Evolutionary conservation across 1,284 basidiomycete species (phyloP).

Genomic region (Caloboletus firmus): DNA sequence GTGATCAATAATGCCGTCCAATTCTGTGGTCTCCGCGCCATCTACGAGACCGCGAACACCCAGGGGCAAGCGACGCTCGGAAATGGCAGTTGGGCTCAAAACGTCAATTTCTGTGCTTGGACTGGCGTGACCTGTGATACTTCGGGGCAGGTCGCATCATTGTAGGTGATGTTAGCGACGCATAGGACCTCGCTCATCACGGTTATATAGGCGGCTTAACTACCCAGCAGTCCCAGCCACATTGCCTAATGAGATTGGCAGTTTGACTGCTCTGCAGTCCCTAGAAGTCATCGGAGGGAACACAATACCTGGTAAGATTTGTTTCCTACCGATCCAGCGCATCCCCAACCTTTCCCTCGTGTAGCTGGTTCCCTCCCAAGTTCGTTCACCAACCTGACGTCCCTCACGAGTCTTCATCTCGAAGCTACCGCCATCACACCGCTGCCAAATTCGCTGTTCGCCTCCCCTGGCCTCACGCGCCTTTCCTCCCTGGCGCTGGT

Average conservation of each 20-base stretch:
- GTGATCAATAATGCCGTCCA: slow-evolving; percentile 42
- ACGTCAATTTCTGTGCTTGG: slow-evolving; percentile 51
- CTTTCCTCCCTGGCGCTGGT: slow-evolving; percentile 45
- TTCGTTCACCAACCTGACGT: slow-evolving; percentile 40
- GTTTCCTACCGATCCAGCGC: neutral
- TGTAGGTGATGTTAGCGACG: slow-evolving; percentile 38
- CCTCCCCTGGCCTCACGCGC: slow-evolving; percentile 34
- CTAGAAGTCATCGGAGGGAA: slow-evolving; percentile 46
- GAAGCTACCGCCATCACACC: slow-evolving; percentile 47
- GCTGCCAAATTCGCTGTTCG: slow-evolving; percentile 40
- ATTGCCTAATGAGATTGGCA: slow-evolving; percentile 45
- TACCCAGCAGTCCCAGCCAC: slow-evolving; percentile 49
- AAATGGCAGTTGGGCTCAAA: slow-evolving; percentile 49
- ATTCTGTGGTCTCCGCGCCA: slow-evolving; percentile 51
- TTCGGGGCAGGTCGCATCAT: slow-evolving; percentile 41
- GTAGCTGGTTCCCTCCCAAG: slow-evolving; percentile 44
- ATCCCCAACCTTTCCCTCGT: neutral
- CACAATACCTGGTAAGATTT: slow-evolving; percentile 40
- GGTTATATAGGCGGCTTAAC: slow-evolving; percentile 38
- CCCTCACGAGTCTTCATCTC: slow-evolving; percentile 43
- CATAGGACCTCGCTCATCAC: neutral
- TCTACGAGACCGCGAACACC: slow-evolving; percentile 46
- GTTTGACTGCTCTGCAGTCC: slow-evolving; percentile 41
- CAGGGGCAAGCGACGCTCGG: slow-evolving; percentile 42
- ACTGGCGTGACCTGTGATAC: slow-evolving; percentile 47